Percentiles rank a stretch among this genome's conserved stretches.
These are phyloP conservation scores for Clathrospora elynae DNA, from an alignment of 2,329 filamentous ascomycete species.

Conservation along the genomic window DNA sequence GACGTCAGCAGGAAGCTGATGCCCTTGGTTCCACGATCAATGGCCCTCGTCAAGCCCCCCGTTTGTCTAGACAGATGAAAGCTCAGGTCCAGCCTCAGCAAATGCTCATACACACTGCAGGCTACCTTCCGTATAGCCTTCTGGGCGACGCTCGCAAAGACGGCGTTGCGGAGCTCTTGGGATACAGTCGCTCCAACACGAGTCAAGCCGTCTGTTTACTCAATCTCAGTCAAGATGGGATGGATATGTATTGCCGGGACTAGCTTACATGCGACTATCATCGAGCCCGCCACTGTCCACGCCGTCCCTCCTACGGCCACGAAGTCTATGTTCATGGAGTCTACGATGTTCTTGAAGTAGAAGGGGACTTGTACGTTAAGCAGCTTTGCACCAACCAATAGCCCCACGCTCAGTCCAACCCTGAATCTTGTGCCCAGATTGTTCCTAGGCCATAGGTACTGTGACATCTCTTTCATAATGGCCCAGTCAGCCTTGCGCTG, in stretches of 20 bases:
- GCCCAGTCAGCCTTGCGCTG: conserved; percentile 98
- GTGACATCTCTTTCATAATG: conserved; percentile 97
- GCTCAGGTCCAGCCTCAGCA: conserved; percentile 85
- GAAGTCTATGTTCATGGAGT: conserved; percentile 96
- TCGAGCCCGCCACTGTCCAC: conserved; percentile 83
- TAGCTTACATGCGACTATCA: conserved; percentile 80
- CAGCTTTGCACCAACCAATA: conserved; percentile 87
- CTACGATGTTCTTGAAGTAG: conserved; percentile 98
- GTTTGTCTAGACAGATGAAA: conserved; percentile 96
- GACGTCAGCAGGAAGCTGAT: conserved; percentile 96
- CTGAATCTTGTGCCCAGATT: conserved; percentile 80
- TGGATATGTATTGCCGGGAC: conserved; percentile 14
- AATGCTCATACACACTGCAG: conserved; percentile 87
- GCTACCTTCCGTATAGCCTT: conserved; percentile 94
- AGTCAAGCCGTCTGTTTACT: conserved; percentile 71
- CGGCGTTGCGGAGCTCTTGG: conserved; percentile 91
- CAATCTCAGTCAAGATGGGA: conserved; percentile 21
- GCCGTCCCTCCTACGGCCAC: conserved; percentile 85
- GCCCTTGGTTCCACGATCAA: conserved; percentile 96
- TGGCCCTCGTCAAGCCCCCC: conserved; percentile 88
- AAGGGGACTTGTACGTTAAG: conserved; percentile 98
- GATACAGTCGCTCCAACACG: conserved; percentile 88
- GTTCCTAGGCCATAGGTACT: conserved; percentile 94
- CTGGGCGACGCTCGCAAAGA: conserved; percentile 95
- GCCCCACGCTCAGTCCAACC: conserved; percentile 79